Base-by-base conservation (phyloP, 208 protist genomes). In the Acanthamoeba triangularis region DNA sequence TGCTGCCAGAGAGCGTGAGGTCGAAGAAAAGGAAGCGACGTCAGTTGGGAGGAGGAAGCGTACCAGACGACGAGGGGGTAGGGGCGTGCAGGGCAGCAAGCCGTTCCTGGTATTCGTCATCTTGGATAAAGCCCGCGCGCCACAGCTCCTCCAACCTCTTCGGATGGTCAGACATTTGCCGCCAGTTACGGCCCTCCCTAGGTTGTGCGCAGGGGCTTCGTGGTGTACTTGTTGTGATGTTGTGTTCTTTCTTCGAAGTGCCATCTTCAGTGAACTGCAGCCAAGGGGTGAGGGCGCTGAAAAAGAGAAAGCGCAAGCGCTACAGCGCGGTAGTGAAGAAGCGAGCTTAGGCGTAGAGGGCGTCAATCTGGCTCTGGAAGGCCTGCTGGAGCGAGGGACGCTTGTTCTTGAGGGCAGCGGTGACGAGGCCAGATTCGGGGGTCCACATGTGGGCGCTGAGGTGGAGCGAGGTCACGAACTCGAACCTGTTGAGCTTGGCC, bases 391-490 rank as follows among this genome's bases (percentile, higher is more conserved):
- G 85, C 78, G 94, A 65, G 49, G 97, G 97, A 41, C 97, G 85
- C 78, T 96, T 96, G 67, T 97, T 90, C 97, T 99, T 99, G 95
- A 98, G 98, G 41, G 98, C 98, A 69, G 98, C 98, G 14, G 98
- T 99, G 41, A 99, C 59, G 8, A 98, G 59, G 49, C 97, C 95
- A 87, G 98, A 97, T 33, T 98, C 97, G 54, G 97, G 92, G 11
- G 94, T 95, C 74, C 98, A 99, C 41, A 84, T 37, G 13, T 97
- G 65, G 61, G 65, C 28, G 59, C 37, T 76, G 13, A 93, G 61
- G 87, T 93, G 87, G 80, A 88, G 41, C 28, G 49, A 0, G 11
- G 80, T 88, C 30, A 88, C 49, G 25, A 54, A 93, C 63, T 93
- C 87, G 61, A 78, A 93, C 61, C 87, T 93, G 56, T 93, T 93